These are phyloP conservation scores for Claviceps spartinae DNA, from an alignment of 2,329 filamentous ascomycete genomes.

Conservation along the genomic window DNA sequence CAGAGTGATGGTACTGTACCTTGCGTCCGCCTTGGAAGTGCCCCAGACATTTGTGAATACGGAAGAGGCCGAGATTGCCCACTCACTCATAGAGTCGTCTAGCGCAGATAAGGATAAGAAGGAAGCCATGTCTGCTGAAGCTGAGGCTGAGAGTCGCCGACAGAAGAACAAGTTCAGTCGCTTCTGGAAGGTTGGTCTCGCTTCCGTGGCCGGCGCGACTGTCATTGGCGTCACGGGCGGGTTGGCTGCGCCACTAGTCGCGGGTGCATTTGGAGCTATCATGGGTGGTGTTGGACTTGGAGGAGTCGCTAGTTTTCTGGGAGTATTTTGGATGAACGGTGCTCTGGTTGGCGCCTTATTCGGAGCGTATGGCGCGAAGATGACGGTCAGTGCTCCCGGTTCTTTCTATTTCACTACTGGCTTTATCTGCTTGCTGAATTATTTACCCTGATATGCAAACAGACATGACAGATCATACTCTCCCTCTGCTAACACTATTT, in stretches of 20 bases:
- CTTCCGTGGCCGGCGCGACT: conserved; percentile 75
- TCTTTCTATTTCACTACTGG: background rate
- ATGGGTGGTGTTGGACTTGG: conserved; percentile 79
- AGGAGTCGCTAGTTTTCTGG: conserved; percentile 73
- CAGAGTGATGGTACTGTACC: conserved; percentile 50
- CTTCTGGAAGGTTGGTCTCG: conserved; percentile 84
- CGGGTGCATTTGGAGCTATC: conserved; percentile 70
- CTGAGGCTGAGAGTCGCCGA: conserved; percentile 59
- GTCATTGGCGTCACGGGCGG: conserved; percentile 87
- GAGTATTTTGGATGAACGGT: conserved; percentile 73
- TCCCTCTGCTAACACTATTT: background rate
- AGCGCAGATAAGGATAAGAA: conserved; percentile 26
- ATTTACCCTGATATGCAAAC: too few relatives aligned
- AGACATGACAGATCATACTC: background rate
- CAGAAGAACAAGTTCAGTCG: conserved; percentile 57
- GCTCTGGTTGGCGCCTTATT: conserved; percentile 79
- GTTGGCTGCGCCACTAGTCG: conserved; percentile 76
- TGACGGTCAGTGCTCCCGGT: conserved; percentile 31
- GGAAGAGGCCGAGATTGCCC: conserved; percentile 64
- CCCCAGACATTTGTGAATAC: conserved; percentile 46
- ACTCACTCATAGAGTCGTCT: conserved; percentile 55
- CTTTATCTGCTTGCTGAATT: background rate
- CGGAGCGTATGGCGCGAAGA: conserved; percentile 73
- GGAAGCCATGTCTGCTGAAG: conserved; percentile 54
- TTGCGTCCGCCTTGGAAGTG: conserved; percentile 54